Evolutionary conservation across 176 grass and related monocot genomes (phyloP).

Genomic region (Avena insularis): DNA sequence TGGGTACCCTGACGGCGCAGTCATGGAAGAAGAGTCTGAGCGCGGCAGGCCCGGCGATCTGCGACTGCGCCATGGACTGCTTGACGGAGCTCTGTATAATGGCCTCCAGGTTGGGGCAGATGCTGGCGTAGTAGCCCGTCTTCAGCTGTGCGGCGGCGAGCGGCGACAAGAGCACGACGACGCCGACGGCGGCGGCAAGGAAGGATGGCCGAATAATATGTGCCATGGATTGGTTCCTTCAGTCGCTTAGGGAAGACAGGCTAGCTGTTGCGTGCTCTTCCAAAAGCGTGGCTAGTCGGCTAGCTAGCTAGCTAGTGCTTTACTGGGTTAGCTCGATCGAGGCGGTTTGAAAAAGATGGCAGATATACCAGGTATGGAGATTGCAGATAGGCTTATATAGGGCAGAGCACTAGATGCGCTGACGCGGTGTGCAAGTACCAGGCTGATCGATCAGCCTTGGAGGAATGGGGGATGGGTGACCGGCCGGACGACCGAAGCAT

Average conservation of each 20-base stretch:
- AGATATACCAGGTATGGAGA: not conserved
- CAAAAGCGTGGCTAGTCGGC: conserved; percentile 34
- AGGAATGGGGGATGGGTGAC: no score
- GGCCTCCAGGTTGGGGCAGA: conserved; percentile 63
- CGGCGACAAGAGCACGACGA: not conserved
- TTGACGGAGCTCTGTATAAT: conserved; percentile 53
- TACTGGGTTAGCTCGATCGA: not conserved
- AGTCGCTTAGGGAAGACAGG: conserved; percentile 14
- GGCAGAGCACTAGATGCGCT: not conserved
- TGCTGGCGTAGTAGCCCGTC: conserved; percentile 49
- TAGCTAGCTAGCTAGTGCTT: not conserved
- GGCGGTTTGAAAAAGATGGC: not conserved
- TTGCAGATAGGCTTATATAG: not conserved
- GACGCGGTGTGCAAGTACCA: no score
- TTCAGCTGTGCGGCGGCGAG: conserved; percentile 25
- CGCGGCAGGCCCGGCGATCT: conserved; percentile 47
- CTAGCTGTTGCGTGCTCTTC: conserved; percentile 30
- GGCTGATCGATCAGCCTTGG: no score
- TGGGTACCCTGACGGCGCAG: conserved; percentile 61
- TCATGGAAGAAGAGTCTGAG: conserved; percentile 83
- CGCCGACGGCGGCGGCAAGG: not conserved
- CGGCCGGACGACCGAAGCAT: no score
- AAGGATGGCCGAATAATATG: not conserved
- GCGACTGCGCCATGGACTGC: conserved; percentile 46
- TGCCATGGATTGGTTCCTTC: conserved; percentile 30